Base-by-base conservation (phyloP, 768 basidiomycete species). In the Glaciozyma martinii region DNA sequence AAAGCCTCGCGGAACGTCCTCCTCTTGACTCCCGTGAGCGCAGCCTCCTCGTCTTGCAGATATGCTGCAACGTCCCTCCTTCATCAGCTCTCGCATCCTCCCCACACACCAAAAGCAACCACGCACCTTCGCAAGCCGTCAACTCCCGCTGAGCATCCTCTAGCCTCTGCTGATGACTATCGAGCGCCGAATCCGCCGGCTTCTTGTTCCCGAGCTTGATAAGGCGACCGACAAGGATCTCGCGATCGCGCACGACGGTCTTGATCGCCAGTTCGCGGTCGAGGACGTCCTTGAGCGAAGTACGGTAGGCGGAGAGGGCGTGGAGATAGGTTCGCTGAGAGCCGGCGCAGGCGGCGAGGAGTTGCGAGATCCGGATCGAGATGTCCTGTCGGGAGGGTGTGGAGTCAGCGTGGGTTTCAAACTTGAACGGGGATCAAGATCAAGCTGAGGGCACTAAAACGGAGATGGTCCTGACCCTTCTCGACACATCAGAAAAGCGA, bases 131-230 rank as follows among this genome's bases (percentile, higher is more conserved):
- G 60, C 74, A 74, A 1, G 72, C 74, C 19, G 60, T 60, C 37
- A 74, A 47, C 65, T 74, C 74, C 7, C 67, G 57, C 57, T 69
- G 63, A 1, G 72, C 72, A 21, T 73, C 72, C 44, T 71, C 71
- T 21, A 74, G 57, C 63, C 72, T 71, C 23, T n/a, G 29, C 27
- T 61, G 46, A 54, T 73, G 71, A 6, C 49, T 55, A 27, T 63
- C 65, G 44, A 59, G 44, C 15, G 53, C 66, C 30, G 52, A 52
- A 40, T 58, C 57, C n/a, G 67, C 61, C 25, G 71, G 67, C 59
- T 66, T 71, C 66, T 73, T 73, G 66, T 70, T 71, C 29, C 68
- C 66, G 37, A 74, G 56, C 64, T 72, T 71, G 70, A 74, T 66
- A 53, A 73, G 47, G 27, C 74, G 63, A 42, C 65, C 69, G 49